Evolutionary conservation across 2,329 filamentous ascomycete genomes (phyloP), one percentile per base, ranked within the genome.

Genomic region (Cladosporium sp.): DNA sequence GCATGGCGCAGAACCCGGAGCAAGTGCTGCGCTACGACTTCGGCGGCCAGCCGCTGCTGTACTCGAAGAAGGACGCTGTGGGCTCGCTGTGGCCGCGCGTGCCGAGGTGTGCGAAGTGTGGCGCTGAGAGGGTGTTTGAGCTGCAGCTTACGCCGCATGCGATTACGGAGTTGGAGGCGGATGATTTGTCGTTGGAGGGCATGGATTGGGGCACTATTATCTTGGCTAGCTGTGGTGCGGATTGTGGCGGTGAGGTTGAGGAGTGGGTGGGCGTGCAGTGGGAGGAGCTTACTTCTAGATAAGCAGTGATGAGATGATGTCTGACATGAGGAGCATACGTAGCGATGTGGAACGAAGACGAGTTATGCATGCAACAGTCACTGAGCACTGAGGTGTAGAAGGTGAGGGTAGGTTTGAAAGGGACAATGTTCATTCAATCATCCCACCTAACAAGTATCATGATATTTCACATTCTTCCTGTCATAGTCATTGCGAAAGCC

Each of bases 161-260:
- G 3, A 99, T 99, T 72, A 87, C 88, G 33, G 91, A 96, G 82
- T 82, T 98, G 63, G 95, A 98, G 81, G 88, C 85, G 1, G 86
- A 86, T 11, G 91, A 93, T 77, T 80, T 78, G 81, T 81, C 69
- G 70, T 80, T 80, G 85, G 96, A 82, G 61, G 95, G 93, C 0
- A 99, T 99, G 95, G 95, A 99, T 74, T 99, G 95, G 95, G 94
- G 94, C 0, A 98, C 93, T 0, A 85, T 99, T 10, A 87, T 99
- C 66, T 82, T 98, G 44, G 93, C 88, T 0, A 92, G 96, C 8
- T 99, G 95, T 77, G 87, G 85, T 69, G 86, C 80, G 74, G 92
- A 98, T 77, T 98, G 95, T 76, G 69, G 60, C 81, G 84, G 40
- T 90, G 88, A 0, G 84, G 88, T 73, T 21, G 95, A 98, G 81